Evolutionary conservation across 768 basidiomycete genomes (phyloP), one percentile per base, ranked within the genome.

Genomic region (Russula sp.): DNA sequence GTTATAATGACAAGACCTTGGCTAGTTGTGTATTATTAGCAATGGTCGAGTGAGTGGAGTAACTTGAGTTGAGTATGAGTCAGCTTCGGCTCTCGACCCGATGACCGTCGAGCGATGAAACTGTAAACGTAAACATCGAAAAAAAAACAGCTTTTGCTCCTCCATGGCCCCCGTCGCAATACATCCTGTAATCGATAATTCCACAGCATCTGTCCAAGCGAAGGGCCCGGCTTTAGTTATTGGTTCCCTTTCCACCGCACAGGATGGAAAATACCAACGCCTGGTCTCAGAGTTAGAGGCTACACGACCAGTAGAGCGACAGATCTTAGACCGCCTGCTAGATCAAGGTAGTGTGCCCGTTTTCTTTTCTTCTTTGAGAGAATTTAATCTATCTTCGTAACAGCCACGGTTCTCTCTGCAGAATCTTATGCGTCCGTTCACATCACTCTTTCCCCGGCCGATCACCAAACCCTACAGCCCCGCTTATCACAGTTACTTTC

Each of bases 321-420:
- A 92, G 71, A 84, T 94, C 77, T 75, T 94, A 34, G 92, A 95
- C 73, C 80, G 93, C 64, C 75, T 95, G 64, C 76, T 92, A 16
- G 91, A 91, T 73, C 81, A 83, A 77, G 92, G 92, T 93, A 70
- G 57, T 79, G 37, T 50, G 42, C 20, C 11, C 9, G 6, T 31
- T 52, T 52, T 32, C 74, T 16, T 45, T 58, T 16, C 18, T 34
- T 42, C 31, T 49, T 59, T 54, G 45, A 40, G 6, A 27, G 20
- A 18, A 22, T 13, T 40, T n/a, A n/a, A 51, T 37, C 51, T 27
- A 47, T 20, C 31, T 45, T 35, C 32, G 18, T 32, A 47, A 47
- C 65, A 92, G 92, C 89, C 35, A 82, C 83, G 5, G 74, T 76
- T 18, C 75, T 92, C 64, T 68, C 76, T 9, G 70, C 82, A 13